Evolutionary conservation across 306 rosid genomes (phyloP), one percentile per base, ranked within the genome.

Genomic region (Begonia fuchsioides): DNA sequence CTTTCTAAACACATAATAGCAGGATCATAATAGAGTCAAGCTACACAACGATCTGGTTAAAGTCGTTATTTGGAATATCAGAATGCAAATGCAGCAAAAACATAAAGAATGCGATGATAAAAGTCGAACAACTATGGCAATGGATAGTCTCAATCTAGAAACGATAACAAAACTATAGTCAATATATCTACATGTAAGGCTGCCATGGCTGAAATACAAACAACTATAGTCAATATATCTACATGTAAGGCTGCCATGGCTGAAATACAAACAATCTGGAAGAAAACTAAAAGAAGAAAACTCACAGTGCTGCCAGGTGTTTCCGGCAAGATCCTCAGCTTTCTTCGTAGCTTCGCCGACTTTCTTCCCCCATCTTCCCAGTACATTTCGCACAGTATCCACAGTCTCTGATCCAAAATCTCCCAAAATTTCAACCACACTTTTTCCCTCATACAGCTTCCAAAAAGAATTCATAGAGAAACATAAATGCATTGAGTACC

Each of bases 241-340:
- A 26, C 35, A 26, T 26, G 35, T 8, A 4, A 26, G 35, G 35
- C 35, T 26, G 35, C 35, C 35, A 26, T 26, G 4, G 35, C 35
- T 26, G 35, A 26, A 26, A 26, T 26, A 26, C 7, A 9, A 13
- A 6, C 38, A 54, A 54, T 9, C 20, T 39, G 43, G 44, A 15
- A 10, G n/a, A n/a, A 43, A 13, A 12, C 13, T 46, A n/a, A 43
- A 44, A 7, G 39, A 38, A 7, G 14, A 3, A 39, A 58, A 59
- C 86, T 66, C 63, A 90, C 95, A 61, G 65, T 87, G 93, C 65
- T 80, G 88, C 98, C 98, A 90, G 26, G 98, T 85, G 70, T 85
- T 90, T 56, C 87, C 90, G 17, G 96, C 98, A 50, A 90, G 72
- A 75, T 47, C 76, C 72, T 90, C 98, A 32, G 98, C 95, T 64